These are phyloP conservation scores for Fusarium sambucinum DNA, from an alignment of 2,329 filamentous ascomycete genomes.

Conservation along the genomic window DNA sequence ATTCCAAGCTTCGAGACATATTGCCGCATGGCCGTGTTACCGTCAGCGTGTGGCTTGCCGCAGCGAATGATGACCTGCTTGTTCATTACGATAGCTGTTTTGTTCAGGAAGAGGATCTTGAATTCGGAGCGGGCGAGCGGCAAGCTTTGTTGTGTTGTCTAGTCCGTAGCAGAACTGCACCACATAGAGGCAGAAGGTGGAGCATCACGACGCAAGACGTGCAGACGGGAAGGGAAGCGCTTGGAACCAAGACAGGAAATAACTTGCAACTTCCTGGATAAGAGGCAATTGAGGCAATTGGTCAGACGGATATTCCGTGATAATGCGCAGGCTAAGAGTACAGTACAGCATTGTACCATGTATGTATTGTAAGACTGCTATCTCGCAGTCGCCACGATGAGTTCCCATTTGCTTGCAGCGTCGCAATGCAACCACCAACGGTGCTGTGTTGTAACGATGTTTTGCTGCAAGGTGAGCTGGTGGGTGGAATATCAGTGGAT, in stretches of 20 bases:
- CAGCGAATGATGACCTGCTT: slow-evolving; percentile 8
- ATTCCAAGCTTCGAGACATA: slow-evolving; percentile 45
- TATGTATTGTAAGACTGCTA: slow-evolving; percentile 15
- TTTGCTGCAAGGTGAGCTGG: slow-evolving; percentile 47
- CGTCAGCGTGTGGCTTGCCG: slow-evolving; percentile 45
- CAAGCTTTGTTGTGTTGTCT: slow-evolving; percentile 23
- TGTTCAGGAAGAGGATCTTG: slow-evolving; percentile 12
- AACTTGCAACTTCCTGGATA: slow-evolving; percentile 22
- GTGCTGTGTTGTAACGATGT: slow-evolving; percentile 44
- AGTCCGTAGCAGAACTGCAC: slow-evolving; percentile 34
- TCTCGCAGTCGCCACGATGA: slow-evolving; percentile 36
- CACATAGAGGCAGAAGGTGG: slow-evolving; percentile 37
- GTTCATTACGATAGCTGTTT: slow-evolving; percentile 12
- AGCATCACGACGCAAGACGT: slow-evolving; percentile 35
- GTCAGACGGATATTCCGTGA: slow-evolving; percentile 18
- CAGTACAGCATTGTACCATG: background rate
- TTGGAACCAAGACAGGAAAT: slow-evolving; percentile 30
- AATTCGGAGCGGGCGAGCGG: slow-evolving; percentile 33
- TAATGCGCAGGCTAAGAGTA: background rate
- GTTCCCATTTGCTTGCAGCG: slow-evolving; percentile 25
- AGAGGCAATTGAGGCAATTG: slow-evolving; percentile 19
- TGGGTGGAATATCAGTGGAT: slow-evolving; percentile 40
- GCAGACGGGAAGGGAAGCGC: slow-evolving; percentile 30
- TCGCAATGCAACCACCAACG: slow-evolving; percentile 34
- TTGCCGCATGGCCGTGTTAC: slow-evolving; percentile 34